Conservation (phyloP, 176 grass and related monocot species). For the Oryza brachyantha region DNA sequence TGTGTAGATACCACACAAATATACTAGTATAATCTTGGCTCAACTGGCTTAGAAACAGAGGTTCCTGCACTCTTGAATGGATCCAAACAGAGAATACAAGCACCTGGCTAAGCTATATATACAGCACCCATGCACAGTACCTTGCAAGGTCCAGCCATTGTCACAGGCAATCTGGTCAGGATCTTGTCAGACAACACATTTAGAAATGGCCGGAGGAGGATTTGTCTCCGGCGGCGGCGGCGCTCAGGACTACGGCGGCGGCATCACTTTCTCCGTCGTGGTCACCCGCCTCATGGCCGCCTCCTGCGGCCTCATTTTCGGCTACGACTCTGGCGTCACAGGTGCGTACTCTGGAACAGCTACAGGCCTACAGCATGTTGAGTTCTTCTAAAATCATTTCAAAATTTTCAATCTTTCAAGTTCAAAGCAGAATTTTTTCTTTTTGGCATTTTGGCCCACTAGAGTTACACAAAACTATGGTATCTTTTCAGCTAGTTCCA, state of each 20-base stretch:
- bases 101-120: not conserved
- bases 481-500: not conserved
- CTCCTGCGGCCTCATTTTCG: too few species aligned
- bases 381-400: too few species aligned
- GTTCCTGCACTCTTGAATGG: not conserved
- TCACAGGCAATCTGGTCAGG: too few species aligned
- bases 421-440: not conserved
- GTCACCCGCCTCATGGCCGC: slow-evolving; percentile 43
- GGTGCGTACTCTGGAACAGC: slow-evolving; percentile 2
- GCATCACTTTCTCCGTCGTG: slow-evolving; percentile 34
- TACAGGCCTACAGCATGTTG: too few species aligned
- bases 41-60: not conserved
- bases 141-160: not conserved
- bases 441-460: not conserved
- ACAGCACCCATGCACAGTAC: not conserved
- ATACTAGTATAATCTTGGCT: not conserved
- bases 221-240: not conserved
- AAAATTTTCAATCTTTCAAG: too few species aligned
- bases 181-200: not conserved
- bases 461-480: not conserved
- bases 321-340: slow-evolving; percentile 44
- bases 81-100: not conserved
- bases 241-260: slow-evolving; percentile 22
- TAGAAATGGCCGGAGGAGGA: not conserved
- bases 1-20: not conserved